Base-by-base conservation (phyloP, 2,329 filamentous ascomycete genomes). In the Nothopassalora personata region DNA sequence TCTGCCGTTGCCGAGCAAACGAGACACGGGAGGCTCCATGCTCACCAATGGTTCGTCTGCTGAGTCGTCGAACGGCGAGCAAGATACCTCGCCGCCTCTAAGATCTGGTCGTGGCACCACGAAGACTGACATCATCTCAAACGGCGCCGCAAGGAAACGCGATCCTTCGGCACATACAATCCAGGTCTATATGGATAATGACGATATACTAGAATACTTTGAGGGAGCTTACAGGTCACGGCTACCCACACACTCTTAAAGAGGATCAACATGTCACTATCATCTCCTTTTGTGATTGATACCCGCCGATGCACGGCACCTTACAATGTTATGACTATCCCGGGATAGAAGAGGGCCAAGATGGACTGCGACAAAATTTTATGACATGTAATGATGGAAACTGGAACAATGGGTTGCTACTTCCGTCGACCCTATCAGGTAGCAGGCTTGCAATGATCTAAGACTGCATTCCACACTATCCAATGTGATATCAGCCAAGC, bases 171-270 rank as follows among this genome's bases (percentile, higher is more conserved):
- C 61, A 11, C 67, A 67, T 34, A 66, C 66, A 4, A 66, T 68
- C 15, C 65, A 69, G 52, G 67, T 68, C 8, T 66, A 63, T 56
- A 47, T 68, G 10, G 67, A 67, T 15, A 59, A 64, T 15, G 67
- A 67, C 33, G 63, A 65, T 34, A 18, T 62, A 43, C 55, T 64
- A 15, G 63, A 65, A 43, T 60, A 63, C 34, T 62, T 61, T 31
- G 48, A 57, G 27, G 45, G 55, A 39, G 39, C 39, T 43, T 43
- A 43, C 15, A 43, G 39, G n/a, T 43, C 39, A 43, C 39, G 39
- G n/a, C 39, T 8, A 23, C 23, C 23, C 23, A 23, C 23, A 3
- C 23, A 2, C 3, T 23, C 23, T 23, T 23, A 23, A 23, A 23
- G 23, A 23, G 23, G 23, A 23, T 23, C 23, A 43, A n/a, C 39